Percentiles rank a stretch among this genome's conserved stretches.
These are phyloP conservation scores for Emergomyces pasteurianus DNA, from an alignment of 2,329 filamentous ascomycete genomes.

Conservation along the genomic window DNA sequence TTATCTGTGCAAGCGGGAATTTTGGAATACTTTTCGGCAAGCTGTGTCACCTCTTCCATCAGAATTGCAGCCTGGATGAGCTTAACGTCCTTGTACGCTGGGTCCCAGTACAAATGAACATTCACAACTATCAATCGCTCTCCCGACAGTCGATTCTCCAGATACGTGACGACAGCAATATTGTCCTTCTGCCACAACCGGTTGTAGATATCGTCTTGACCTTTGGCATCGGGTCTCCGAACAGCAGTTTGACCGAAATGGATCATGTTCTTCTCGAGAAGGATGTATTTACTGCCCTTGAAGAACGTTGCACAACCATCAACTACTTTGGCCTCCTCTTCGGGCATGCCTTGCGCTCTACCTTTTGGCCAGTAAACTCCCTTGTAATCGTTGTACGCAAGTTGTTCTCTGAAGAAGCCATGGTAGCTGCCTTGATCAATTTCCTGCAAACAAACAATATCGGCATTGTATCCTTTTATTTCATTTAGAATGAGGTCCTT, in stretches of 20 bases:
- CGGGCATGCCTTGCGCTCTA: slow-evolving; percentile 80
- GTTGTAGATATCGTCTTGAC: slow-evolving; percentile 95
- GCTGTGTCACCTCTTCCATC: slow-evolving; percentile 80
- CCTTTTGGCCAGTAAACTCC: slow-evolving; percentile 88
- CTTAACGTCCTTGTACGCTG: slow-evolving; percentile 83
- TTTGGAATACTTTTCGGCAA: slow-evolving; percentile 74
- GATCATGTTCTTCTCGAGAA: slow-evolving; percentile 87
- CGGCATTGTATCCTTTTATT: slow-evolving; percentile 64
- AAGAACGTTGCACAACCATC: slow-evolving; percentile 97
- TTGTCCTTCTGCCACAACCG: slow-evolving; percentile 97
- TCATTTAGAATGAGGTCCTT: slow-evolving; percentile 74
- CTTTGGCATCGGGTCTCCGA: slow-evolving; percentile 92
- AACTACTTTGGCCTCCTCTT: slow-evolving; percentile 77
- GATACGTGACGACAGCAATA: slow-evolving; percentile 81
- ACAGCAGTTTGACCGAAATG: slow-evolving; percentile 89
- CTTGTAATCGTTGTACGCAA: slow-evolving; percentile 82
- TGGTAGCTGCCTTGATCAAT: slow-evolving; percentile 87
- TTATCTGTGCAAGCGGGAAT: slow-evolving; percentile 76
- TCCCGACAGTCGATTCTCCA: slow-evolving; percentile 86
- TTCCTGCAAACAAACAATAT: slow-evolving; percentile 88
- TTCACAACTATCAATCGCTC: slow-evolving; percentile 86
- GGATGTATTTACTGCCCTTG: slow-evolving; percentile 86
- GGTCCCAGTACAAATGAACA: slow-evolving; percentile 92
- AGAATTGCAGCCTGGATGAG: slow-evolving; percentile 90
- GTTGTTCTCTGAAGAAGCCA: slow-evolving; percentile 75